These are phyloP conservation scores for Udeniomyces megalosporus DNA, from an alignment of 768 basidiomycete genomes.

Conservation along the genomic window DNA sequence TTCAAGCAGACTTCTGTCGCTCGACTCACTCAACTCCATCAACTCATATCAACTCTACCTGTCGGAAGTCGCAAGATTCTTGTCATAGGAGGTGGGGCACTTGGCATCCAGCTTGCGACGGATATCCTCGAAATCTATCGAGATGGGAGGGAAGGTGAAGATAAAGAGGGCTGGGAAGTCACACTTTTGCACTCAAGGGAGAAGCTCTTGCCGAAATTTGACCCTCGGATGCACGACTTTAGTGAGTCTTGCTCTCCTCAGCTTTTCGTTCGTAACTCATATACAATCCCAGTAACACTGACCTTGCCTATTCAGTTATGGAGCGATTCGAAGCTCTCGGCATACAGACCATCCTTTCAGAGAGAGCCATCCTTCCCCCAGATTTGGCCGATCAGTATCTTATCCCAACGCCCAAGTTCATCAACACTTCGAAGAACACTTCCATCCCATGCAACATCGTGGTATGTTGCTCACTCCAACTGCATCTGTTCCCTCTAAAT, in stretches of 20 bases:
- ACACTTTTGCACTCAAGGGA: conserved; percentile 31
- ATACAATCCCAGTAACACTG: conserved; percentile 5
- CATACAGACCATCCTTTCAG: background rate
- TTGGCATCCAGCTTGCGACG: conserved; percentile 27
- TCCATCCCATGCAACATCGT: conserved; percentile 7
- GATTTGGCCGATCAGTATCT: background rate
- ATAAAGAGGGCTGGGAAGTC: too few relatives aligned
- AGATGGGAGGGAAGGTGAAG: background rate
- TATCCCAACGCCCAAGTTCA: background rate
- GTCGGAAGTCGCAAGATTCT: conserved; percentile 21
- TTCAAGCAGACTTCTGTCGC: too few relatives aligned
- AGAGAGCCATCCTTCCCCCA: conserved; percentile 11
- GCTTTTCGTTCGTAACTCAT: too few relatives aligned
- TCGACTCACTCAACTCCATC: too few relatives aligned
- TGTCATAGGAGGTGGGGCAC: conserved; percentile 32
- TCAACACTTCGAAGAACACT: background rate
- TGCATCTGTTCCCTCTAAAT: background rate
- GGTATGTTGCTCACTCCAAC: background rate
- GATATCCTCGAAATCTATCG: conserved; percentile 31
- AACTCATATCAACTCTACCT: too few relatives aligned
- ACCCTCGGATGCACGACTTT: conserved; percentile 26
- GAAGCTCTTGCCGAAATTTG: conserved; percentile 29
- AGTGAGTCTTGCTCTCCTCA: conserved; percentile 16
- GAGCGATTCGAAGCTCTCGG: conserved; percentile 1
- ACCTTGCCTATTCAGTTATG: conserved; percentile 2